A percentile compares a stretch with the other conserved stretches of the same genome.
Evolutionary conservation across 345 rosid genomes (phyloP).

Genomic region (Camelina sativa): DNA sequence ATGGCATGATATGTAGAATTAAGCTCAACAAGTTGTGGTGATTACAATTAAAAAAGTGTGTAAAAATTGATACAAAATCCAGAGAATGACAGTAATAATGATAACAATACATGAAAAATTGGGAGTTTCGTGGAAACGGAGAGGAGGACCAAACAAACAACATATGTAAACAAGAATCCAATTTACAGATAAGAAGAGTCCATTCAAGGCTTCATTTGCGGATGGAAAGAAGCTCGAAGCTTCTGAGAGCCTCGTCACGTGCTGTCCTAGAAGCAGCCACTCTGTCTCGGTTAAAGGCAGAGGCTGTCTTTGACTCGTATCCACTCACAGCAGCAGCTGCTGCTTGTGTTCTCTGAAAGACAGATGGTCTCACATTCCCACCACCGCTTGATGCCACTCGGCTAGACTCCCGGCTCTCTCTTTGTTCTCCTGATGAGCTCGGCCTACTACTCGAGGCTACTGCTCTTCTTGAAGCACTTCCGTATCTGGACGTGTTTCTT

Average conservation of each 20-base stretch:
- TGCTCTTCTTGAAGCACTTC: conserved; percentile 78
- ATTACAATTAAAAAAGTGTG: conserved; percentile 23
- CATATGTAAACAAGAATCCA: conserved; percentile 32
- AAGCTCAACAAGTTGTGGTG: conserved; percentile 21
- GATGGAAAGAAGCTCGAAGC: conserved; percentile 76
- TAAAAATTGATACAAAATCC: conserved; percentile 29
- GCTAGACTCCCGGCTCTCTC: conserved; percentile 58
- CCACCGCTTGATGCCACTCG: conserved; percentile 61
- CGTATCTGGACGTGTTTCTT: conserved; percentile 64
- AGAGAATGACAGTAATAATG: neutral
- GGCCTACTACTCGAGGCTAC: conserved; percentile 65
- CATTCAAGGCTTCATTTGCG: conserved; percentile 47
- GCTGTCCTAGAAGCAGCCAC: conserved; percentile 51
- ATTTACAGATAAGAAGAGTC: conserved; percentile 28
- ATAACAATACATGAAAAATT: conserved; percentile 33
- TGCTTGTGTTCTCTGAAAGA: conserved; percentile 63
- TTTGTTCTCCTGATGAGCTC: conserved; percentile 73
- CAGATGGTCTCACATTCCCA: conserved; percentile 61
- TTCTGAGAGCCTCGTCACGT: conserved; percentile 67
- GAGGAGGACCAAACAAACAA: conserved; percentile 24
- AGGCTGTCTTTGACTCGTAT: conserved; percentile 58
- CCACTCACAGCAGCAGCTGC: conserved; percentile 42
- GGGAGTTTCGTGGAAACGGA: conserved; percentile 20
- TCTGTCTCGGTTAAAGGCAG: conserved; percentile 59
- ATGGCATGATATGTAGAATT: neutral